These are phyloP conservation scores for Aspergillus oerlinghausenensis DNA, from an alignment of 2,329 filamentous ascomycete species.

Conservation along the genomic window DNA sequence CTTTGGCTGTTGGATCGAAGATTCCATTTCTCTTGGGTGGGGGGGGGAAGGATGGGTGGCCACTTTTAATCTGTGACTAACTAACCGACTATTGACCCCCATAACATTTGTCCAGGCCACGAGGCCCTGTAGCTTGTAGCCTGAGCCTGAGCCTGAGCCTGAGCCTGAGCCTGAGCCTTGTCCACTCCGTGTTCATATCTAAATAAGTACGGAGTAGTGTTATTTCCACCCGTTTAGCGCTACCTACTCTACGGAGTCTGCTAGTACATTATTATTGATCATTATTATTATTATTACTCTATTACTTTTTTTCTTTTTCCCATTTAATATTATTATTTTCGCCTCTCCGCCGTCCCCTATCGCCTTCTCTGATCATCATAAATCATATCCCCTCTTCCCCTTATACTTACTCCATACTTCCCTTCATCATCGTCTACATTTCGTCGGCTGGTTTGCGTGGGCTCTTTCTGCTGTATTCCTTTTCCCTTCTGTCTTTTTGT, in stretches of 20 bases:
- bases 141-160: no score
- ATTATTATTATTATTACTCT: neutral
- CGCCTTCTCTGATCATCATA: neutral
- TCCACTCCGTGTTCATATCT: no score
- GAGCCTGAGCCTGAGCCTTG: no score
- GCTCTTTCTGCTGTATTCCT: slow-evolving; percentile 5
- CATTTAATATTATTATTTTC: neutral
- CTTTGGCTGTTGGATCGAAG: neutral
- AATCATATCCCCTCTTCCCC: neutral
- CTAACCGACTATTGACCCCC: no score
- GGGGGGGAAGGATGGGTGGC: neutral
- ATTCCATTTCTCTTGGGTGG: neutral
- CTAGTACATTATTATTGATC: neutral
- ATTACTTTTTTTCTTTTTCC: neutral
- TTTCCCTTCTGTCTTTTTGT: slow-evolving; percentile 7
- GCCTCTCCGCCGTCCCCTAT: neutral
- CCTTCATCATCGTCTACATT: neutral
- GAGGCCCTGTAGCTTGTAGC: neutral
- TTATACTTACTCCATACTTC: neutral
- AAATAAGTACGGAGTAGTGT: neutral
- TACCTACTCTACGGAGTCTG: neutral
- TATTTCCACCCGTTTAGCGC: neutral
- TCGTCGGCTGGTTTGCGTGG: neutral
- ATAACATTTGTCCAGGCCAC: neutral
- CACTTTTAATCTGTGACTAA: neutral